Conservation (phyloP, 257 asterid genomes). For the Datura wrightii region DNA sequence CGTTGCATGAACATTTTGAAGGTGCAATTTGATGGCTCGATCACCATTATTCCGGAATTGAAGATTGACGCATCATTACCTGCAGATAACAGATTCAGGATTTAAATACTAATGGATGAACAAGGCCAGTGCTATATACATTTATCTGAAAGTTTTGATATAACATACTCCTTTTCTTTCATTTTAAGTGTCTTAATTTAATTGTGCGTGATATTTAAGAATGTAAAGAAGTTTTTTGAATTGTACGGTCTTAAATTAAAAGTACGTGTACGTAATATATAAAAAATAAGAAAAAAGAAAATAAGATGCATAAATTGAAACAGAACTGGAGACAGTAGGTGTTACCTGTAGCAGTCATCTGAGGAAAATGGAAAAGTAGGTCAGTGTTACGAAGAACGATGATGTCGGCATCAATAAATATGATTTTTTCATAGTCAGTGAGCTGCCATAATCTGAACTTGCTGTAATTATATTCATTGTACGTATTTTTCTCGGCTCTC, state of each 20-base stretch:
- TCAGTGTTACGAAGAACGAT: conserved; percentile 45
- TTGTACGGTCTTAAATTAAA: not conserved
- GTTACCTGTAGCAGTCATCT: conserved; percentile 47
- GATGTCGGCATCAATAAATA: conserved; percentile 48
- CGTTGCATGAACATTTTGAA: conserved; percentile 46
- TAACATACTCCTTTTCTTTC: not conserved
- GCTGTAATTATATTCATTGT: conserved; percentile 53
- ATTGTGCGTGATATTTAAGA: not conserved
- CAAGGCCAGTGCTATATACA: not conserved
- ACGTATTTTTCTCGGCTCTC: conserved; percentile 38
- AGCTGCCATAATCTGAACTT: conserved; percentile 54
- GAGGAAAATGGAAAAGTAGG: conserved; percentile 43
- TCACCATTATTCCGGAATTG: conserved; percentile 52
- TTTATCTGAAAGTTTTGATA: not conserved
- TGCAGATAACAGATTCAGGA: conserved; percentile 28
- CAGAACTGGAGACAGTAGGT: not conserved
- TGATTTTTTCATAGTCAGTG: conserved; percentile 45
- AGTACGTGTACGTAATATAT: no score
- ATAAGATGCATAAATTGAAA: not conserved
- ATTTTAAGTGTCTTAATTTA: not conserved
- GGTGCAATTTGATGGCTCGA: conserved; percentile 55
- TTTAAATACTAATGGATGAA: not conserved
- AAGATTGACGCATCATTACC: conserved; percentile 46
- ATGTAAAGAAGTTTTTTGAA: not conserved
- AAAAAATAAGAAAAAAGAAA: not conserved